Base-by-base conservation (phyloP, 306 rosid species). In the Lathyrus aphaca region DNA sequence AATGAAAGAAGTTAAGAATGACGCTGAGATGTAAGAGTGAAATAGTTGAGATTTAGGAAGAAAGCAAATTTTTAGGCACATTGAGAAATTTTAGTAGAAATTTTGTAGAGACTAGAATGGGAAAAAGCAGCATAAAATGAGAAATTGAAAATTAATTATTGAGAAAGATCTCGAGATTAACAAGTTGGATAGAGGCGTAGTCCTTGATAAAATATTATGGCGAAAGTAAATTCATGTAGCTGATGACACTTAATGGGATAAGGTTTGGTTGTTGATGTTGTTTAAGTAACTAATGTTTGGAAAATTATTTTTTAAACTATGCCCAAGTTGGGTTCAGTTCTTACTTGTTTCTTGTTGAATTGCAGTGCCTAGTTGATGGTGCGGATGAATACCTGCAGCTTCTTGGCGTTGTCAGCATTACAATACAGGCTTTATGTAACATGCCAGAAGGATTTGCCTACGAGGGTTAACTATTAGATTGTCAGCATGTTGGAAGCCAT, bases 301-400 rank as follows among this genome's bases (percentile, higher is more conserved):
- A 39, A 63, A 5, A 1, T 35, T 7, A 0, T 35, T 30, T 32
- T 35, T 35, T 7, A 1, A 6, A 35, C 39, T 35, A 35, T 46
- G 19, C 17, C 9, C 50, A 40, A 66, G 59, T 37, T 37, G 48
- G 23, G 38, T 73, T 15, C 18, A 38, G 9, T 38, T 77, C 73
- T 77, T 17, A 79, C 58, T 66, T 66, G 30, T 69, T 54, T 60
- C 57, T 38, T 77, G 66, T 73, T 67, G 64, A 68, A 79, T 66
- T 81, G 81, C 92, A 90, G 99, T 73, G 88, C 79, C 88, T 94
- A 5, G 86, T 91, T 16, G 97, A 94, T 54, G 96, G 97, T 25
- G 92, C 92, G 2, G 99, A 91, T 40, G 96, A 88, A 72, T 91
- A 94, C 81, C 74, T 94, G 87, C 96, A 91, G 82, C 91, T 94